These are phyloP conservation scores for Rehmannia glutinosa DNA, from an alignment of 257 asterid genomes.

Conservation along the genomic window DNA sequence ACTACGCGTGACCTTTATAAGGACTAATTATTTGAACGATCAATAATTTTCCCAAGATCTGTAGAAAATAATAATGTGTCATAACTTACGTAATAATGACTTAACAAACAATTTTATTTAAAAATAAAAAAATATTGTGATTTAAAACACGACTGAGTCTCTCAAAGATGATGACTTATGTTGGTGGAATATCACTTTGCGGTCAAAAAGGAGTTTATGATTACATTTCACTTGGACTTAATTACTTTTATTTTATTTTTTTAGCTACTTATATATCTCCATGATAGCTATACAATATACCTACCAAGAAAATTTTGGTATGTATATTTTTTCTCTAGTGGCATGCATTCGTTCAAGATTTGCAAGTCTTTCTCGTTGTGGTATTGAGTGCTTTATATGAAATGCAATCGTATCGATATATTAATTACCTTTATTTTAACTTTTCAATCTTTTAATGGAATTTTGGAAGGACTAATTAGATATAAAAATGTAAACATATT, in stretches of 20 bases:
- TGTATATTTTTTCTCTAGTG: slow-evolving; percentile 6
- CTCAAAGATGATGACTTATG: not conserved
- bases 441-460: no score
- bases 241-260: not conserved
- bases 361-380: not conserved
- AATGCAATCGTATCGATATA: not conserved
- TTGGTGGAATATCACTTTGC: slow-evolving; percentile 7
- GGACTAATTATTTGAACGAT: not conserved
- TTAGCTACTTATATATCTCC: not conserved
- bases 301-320: slow-evolving; percentile 16
- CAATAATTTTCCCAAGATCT: not conserved
- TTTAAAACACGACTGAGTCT: not conserved
- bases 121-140: not conserved
- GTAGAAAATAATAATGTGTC: not conserved
- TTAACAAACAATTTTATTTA: not conserved
- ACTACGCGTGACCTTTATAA: not conserved
- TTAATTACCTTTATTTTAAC: not conserved
- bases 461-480: no score
- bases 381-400: not conserved
- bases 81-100: slow-evolving; percentile 18
- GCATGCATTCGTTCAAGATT: not conserved
- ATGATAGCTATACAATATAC: slow-evolving; percentile 19
- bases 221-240: slow-evolving; percentile 15
- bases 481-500: no score
- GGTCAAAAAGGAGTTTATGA: slow-evolving; percentile 8